Base-by-base conservation (phyloP, 2,329 filamentous ascomycete genomes). In the Botryotinia convoluta region DNA sequence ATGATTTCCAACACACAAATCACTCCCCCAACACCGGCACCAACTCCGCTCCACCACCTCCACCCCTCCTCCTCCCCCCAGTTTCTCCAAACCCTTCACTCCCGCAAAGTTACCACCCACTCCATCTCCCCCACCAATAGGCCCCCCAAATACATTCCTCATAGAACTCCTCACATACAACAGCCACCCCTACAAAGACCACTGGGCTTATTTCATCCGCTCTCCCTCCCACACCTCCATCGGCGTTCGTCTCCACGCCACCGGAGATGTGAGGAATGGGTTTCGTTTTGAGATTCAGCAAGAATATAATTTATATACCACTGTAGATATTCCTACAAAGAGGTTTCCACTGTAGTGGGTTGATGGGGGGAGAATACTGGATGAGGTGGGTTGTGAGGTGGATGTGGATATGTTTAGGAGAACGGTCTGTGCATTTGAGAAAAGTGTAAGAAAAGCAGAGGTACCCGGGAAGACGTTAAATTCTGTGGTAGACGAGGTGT, bases 371-470 rank as follows among this genome's bases (percentile, higher is more conserved):
- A 16, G 12, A n/a, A 16, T 14, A n/a, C 26, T 14, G 5, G n/a
- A 57, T 29, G n/a, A 1, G 2, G n/a, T 0, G n/a, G 2, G 14
- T 8, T 29, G n/a, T 18, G 51, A 3, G 14, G n/a, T 5, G 51
- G 51, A 57, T 32, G 48, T 16, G 14, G 51, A 57, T 32, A n/a
- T 57, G n/a, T 57, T 18, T 32, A 32, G 14, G 2, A 18, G n/a
- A 29, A 14, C n/a, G 3, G 7, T 57, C 12, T 4, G 16, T 29
- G n/a, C 51, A 9, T 57, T 29, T n/a, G 14, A 57, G 14, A 29
- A 29, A 29, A 57, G n/a, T 32, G 51, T 29, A 18, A 18, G 3
- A 16, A 57, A 29, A 29, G 51, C 14, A 29, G 51, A 57, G 14
- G n/a, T 57, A 14, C 51, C 51, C 1, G n/a, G n/a, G 51, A 54